Conservation (phyloP, 1,284 basidiomycete species). For the Austroboletus niveus region DNA sequence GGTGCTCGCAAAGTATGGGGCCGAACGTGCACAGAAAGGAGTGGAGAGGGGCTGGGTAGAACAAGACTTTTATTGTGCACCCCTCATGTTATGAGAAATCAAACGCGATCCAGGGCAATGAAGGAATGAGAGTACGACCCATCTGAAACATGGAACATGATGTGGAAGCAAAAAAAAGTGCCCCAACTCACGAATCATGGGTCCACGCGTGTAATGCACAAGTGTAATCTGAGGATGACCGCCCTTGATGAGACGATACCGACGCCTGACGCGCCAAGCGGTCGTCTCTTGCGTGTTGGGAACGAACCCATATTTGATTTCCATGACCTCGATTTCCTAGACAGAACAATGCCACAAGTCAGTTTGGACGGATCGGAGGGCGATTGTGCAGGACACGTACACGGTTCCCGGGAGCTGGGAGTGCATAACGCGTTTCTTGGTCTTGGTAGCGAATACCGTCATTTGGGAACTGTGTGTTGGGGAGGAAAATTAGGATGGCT, state of each 20-base stretch:
- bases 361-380: background rate
- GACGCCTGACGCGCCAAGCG: slow-evolving; percentile 64
- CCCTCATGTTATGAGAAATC: background rate
- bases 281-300: slow-evolving; percentile 55
- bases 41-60: too few species aligned
- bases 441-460: slow-evolving; percentile 76
- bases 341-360: background rate
- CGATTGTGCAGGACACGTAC: slow-evolving; percentile 37
- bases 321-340: slow-evolving; percentile 72
- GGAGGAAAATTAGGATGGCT: slow-evolving; percentile 58
- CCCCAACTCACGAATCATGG: slow-evolving; percentile 50
- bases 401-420: slow-evolving; percentile 47
- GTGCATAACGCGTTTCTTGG: slow-evolving; percentile 54
- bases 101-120: slow-evolving; percentile 5
- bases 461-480: slow-evolving; percentile 54
- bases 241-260: slow-evolving; percentile 68
- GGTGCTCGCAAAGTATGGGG: too few species aligned
- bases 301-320: slow-evolving; percentile 72
- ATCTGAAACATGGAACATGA: slow-evolving; percentile 13
- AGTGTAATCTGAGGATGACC: slow-evolving; percentile 67
- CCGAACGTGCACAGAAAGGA: too few species aligned
- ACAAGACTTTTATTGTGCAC: too few species aligned
- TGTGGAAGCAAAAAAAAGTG: slow-evolving; percentile 3
- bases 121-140: slow-evolving; percentile 7
- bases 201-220: slow-evolving; percentile 70